Conservation (phyloP, 257 asterid genomes). For the Nicotiana undulata region DNA sequence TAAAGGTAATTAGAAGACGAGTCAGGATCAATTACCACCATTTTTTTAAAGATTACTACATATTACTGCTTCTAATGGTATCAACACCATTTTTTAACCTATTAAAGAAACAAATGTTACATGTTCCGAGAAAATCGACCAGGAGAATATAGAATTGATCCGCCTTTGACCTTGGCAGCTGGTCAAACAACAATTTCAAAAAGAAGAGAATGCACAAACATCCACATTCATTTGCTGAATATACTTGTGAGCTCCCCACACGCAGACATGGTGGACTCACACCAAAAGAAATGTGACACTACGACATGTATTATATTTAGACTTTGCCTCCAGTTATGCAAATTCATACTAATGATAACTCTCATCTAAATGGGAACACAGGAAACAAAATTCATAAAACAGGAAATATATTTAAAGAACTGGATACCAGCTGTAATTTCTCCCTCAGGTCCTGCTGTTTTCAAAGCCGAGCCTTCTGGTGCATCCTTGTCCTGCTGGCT, state of each 20-base stretch:
- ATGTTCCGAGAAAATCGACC: background rate
- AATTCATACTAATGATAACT: background rate
- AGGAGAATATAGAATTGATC: background rate
- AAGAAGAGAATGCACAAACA: slow-evolving; percentile 6
- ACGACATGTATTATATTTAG: background rate
- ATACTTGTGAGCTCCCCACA: background rate
- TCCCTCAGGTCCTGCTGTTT: slow-evolving; percentile 92
- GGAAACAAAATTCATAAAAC: background rate
- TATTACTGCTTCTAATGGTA: background rate
- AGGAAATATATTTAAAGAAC: background rate
- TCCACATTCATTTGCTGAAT: background rate
- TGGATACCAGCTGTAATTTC: slow-evolving; percentile 88
- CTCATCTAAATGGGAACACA: background rate
- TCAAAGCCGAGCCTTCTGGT: slow-evolving; percentile 66
- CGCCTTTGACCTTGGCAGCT: background rate
- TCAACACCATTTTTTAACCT: background rate
- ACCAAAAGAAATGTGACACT: background rate
- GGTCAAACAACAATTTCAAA: background rate
- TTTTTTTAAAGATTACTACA: background rate
- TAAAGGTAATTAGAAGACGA: background rate
- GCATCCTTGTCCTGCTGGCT: slow-evolving; percentile 67
- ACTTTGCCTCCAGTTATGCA: background rate
- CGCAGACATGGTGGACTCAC: background rate
- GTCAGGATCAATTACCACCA: background rate
- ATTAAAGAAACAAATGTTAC: background rate